Evolutionary conservation across 1,139 yeast genomes (phyloP).

Genomic region (Zygoascus hellenicus): DNA sequence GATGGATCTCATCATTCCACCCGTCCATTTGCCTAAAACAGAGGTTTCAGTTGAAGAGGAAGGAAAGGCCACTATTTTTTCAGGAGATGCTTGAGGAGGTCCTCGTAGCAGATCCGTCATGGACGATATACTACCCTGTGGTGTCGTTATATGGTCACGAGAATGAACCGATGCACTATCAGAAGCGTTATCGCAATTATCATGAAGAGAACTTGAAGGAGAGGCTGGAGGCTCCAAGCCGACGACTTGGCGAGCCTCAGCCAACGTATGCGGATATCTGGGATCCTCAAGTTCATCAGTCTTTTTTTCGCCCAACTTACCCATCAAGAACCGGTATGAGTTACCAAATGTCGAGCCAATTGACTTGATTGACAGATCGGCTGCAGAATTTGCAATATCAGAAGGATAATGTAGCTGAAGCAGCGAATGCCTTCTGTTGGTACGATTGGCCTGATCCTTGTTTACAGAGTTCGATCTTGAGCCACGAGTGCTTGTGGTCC

Average conservation of each 20-base stretch:
- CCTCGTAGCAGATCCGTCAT: neutral
- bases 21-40: conserved; percentile 19
- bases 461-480: conserved; percentile 20
- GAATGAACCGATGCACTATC: conserved; percentile 6
- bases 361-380: conserved; percentile 27
- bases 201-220: conserved; percentile 7
- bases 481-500: conserved; percentile 3
- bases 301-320: conserved; percentile 22
- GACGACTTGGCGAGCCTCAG: conserved; percentile 26
- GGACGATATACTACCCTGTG: conserved; percentile 3
- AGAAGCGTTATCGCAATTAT: conserved; percentile 2
- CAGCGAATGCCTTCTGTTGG: conserved; percentile 16
- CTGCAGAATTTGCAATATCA: conserved; percentile 28
- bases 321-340: conserved; percentile 32
- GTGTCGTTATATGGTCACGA: conserved; percentile 5
- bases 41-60: conserved; percentile 10
- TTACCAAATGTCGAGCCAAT: conserved; percentile 31
- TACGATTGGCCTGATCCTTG: conserved; percentile 9
- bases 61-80: neutral
- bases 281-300: conserved; percentile 15
- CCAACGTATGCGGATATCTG: conserved; percentile 25
- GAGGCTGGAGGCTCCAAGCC: conserved; percentile 19
- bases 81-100: conserved; percentile 2
- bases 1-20: conserved; percentile 19
- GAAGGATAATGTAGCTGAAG: conserved; percentile 20